Evolutionary conservation across 1,139 yeast species (phyloP).

Genomic region (Spencermartinsiella ligniputridi): DNA sequence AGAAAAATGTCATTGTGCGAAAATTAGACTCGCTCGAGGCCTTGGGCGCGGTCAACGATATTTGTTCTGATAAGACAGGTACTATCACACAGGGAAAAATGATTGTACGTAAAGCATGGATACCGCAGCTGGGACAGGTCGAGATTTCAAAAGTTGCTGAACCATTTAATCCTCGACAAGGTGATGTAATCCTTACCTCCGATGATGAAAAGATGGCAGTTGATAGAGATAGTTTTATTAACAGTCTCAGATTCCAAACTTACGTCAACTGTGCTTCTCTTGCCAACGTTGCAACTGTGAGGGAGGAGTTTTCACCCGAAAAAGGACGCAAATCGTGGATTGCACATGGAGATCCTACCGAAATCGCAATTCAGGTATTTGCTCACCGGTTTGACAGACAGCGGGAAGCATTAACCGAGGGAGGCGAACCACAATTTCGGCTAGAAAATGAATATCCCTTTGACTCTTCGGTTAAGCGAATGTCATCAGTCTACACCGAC

Average conservation of each 20-base stretch:
- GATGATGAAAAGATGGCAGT: conserved; percentile 35
- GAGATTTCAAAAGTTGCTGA: conserved; percentile 57
- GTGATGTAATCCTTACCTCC: conserved; percentile 44
- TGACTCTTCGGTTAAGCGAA: conserved; percentile 71
- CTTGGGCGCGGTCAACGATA: conserved; percentile 73
- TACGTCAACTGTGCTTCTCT: conserved; percentile 63
- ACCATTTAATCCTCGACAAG: conserved; percentile 70
- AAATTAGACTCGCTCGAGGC: conserved; percentile 77
- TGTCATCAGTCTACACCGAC: conserved; percentile 57
- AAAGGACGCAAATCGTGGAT: conserved; percentile 48
- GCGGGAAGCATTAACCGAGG: conserved; percentile 43
- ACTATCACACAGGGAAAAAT: conserved; percentile 77
- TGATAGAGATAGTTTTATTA: conserved; percentile 19
- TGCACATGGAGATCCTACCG: conserved; percentile 83
- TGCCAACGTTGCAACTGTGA: conserved; percentile 68
- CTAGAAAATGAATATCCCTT: conserved; percentile 70
- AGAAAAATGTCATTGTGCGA: conserved; percentile 67
- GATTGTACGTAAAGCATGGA: conserved; percentile 70
- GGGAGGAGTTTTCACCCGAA: conserved; percentile 38
- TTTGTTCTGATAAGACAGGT: conserved; percentile 69
- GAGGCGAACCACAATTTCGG: conserved; percentile 25
- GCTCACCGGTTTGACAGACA: conserved; percentile 50
- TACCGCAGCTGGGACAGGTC: conserved; percentile 71
- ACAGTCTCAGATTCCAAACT: conserved; percentile 31
- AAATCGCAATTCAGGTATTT: conserved; percentile 76